Conservation (phyloP, 805 yeast genomes). For the Lipomyces mesembrius region DNA sequence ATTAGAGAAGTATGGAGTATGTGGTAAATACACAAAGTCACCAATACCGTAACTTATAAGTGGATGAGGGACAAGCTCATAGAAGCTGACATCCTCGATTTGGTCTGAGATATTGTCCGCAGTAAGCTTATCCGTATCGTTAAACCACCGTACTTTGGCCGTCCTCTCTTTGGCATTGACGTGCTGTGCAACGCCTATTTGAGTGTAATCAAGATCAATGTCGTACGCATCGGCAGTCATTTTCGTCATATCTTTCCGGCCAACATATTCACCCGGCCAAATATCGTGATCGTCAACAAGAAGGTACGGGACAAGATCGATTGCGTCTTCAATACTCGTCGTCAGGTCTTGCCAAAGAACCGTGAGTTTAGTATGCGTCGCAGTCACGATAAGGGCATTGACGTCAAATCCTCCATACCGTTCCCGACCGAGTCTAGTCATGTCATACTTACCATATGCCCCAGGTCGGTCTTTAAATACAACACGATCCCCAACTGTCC, state of each 20-base stretch:
- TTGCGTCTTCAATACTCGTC: constrained; percentile 14
- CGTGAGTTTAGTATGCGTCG: constrained; percentile 26
- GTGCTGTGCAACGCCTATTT: constrained; percentile 34
- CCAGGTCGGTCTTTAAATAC: constrained; percentile 21
- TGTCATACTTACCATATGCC: constrained; percentile 17
- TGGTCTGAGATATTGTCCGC: constrained; percentile 27
- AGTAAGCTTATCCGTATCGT: constrained; percentile 14
- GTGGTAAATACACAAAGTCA: constrained; percentile 33
- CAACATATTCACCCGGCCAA: constrained; percentile 37
- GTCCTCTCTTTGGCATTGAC: constrained; percentile 32
- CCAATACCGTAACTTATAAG: constrained; percentile 29
- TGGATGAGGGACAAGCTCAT: constrained; percentile 35
- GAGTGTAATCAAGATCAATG: constrained; percentile 22
- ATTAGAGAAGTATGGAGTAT: constrained; percentile 25
- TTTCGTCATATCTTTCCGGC: constrained; percentile 19
- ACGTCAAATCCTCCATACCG: constrained; percentile 35
- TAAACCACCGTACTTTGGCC: constrained; percentile 36
- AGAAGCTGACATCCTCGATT: constrained; percentile 33
- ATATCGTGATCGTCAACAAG: constrained; percentile 36
- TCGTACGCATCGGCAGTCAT: constrained; percentile 12
- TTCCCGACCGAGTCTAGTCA: constrained; percentile 27
- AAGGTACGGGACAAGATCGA: constrained; percentile 29
- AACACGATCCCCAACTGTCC: constrained; percentile 37
- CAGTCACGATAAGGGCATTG: constrained; percentile 25
- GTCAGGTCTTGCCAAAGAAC: constrained; percentile 36